Evolutionary conservation across 192 early-diverging fungal species (phyloP).

Genomic region (Lobosporangium transversale): DNA sequence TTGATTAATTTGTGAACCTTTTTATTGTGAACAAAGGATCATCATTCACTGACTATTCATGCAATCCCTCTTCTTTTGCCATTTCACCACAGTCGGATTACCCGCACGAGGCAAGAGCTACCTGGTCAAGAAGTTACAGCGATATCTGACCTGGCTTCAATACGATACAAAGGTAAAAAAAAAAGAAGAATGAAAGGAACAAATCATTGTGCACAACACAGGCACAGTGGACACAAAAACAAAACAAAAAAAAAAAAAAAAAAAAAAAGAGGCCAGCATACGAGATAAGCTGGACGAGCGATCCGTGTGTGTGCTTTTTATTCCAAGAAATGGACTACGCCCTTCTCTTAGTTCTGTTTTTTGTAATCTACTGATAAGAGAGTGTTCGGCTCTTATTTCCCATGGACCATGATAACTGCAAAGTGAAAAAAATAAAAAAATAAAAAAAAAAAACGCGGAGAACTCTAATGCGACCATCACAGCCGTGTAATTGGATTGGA

Average conservation of each 20-base stretch:
- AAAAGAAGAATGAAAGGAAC: background rate
- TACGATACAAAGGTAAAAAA: slow-evolving; percentile 77
- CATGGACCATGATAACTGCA: slow-evolving; percentile 18
- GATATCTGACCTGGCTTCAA: slow-evolving; percentile 86
- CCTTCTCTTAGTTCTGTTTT: background rate
- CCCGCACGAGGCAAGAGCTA: slow-evolving; percentile 97
- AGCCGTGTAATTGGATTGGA: slow-evolving; percentile 3
- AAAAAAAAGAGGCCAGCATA: background rate
- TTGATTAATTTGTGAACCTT: no score
- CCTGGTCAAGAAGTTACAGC: slow-evolving; percentile 94
- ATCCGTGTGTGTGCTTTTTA: slow-evolving; percentile 6
- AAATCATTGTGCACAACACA: slow-evolving; percentile 9
- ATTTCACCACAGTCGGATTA: slow-evolving; percentile 72
- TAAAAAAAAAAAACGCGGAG: slow-evolving; percentile 19
- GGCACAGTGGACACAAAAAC: no score
- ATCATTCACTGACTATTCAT: background rate
- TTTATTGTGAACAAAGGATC: background rate
- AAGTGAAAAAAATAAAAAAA: background rate
- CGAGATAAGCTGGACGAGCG: slow-evolving; percentile 3
- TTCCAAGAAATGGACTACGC: background rate
- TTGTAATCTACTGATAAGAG: slow-evolving; percentile 35
- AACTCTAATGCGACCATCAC: slow-evolving; percentile 11
- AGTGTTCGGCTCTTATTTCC: no score
- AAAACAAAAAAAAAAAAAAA: no score
- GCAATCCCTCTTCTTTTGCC: background rate